Evolutionary conservation across 345 rosid species (phyloP), one percentile per base, ranked within the genome.

Genomic region (Xanthoceras sorbifolium): DNA sequence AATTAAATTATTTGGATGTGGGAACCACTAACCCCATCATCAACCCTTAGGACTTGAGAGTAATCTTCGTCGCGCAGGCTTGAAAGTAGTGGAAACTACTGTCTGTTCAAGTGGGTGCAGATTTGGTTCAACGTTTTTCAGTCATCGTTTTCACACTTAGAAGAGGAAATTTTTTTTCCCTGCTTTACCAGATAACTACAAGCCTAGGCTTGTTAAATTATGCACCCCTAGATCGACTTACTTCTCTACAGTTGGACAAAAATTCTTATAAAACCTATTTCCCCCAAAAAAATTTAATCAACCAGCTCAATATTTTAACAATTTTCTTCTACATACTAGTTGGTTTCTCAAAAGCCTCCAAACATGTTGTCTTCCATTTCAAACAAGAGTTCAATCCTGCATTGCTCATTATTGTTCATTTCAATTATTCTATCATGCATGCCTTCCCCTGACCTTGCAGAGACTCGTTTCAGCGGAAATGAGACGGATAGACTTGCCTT

Each of bases 401-500:
- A 46, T 46, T 26, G 23, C 59, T 26, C 36, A 6, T 25, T 46
- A 7, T 44, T 46, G 8, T 68, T 46, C 40, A 26, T 46, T 20
- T 20, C 60, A 29, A 8, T 69, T 46, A 22, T 48, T 48, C 14
- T 28, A 8, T 22, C 29, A 66, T 38, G 29, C 22, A 40, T 40
- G 18, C 40, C 72, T 46, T 14, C 25, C 14, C 20, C 22, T 18
- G 26, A 18, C 50, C 60, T 46, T 26, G 38, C 42, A 18, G 40
- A 36, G 18, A 31, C 28, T 2, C 44, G 14, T 68, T 68, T 26
- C n/a, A 22, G 0, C 1, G 60, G 60, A 64, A 72, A 57, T 18
- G 62, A 72, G 67, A 78, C 82, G 0, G 74, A 79, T 52, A 44
- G 74, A 15, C 54, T 57, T n/a, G 54, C 82, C 31, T 69, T 79